Evolutionary conservation across 257 asterid genomes (phyloP).

Genomic region (Verbascum thapsus): DNA sequence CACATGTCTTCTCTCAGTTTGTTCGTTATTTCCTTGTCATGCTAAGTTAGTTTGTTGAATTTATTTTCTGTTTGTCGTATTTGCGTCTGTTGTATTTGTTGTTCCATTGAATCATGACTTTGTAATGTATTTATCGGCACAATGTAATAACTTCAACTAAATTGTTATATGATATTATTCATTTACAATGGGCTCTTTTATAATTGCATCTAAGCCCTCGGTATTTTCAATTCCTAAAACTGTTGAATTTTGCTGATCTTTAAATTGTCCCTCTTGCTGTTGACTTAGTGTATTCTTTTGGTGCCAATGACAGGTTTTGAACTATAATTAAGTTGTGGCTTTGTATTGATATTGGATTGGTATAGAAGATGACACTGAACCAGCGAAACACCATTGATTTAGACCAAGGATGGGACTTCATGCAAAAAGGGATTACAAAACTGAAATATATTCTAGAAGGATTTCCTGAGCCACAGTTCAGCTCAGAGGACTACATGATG

Average conservation of each 20-base stretch:
- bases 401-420: slow-evolving; percentile 92
- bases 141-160: slow-evolving; percentile 1
- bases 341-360: slow-evolving; percentile 28
- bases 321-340: slow-evolving; percentile 21
- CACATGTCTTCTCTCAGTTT: background rate
- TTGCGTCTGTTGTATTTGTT: background rate
- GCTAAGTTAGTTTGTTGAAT: background rate
- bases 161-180: background rate
- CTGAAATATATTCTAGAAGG: slow-evolving; percentile 90
- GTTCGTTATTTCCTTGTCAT: background rate
- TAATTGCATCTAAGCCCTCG: background rate
- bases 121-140: slow-evolving; percentile 6
- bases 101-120: background rate
- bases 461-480: slow-evolving; percentile 84
- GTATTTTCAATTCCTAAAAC: background rate
- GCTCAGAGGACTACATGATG: slow-evolving; percentile 89
- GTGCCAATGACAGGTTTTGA: slow-evolving; percentile 33
- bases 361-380: slow-evolving; percentile 59
- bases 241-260: background rate
- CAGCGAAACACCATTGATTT: slow-evolving; percentile 74
- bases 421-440: slow-evolving; percentile 88
- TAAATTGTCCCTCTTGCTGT: background rate
- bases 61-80: background rate
- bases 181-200: background rate
- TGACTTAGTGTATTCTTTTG: slow-evolving; percentile 13